These are phyloP conservation scores for Termitomyces sp. DNA, from an alignment of 1,284 basidiomycete species.

Conservation along the genomic window DNA sequence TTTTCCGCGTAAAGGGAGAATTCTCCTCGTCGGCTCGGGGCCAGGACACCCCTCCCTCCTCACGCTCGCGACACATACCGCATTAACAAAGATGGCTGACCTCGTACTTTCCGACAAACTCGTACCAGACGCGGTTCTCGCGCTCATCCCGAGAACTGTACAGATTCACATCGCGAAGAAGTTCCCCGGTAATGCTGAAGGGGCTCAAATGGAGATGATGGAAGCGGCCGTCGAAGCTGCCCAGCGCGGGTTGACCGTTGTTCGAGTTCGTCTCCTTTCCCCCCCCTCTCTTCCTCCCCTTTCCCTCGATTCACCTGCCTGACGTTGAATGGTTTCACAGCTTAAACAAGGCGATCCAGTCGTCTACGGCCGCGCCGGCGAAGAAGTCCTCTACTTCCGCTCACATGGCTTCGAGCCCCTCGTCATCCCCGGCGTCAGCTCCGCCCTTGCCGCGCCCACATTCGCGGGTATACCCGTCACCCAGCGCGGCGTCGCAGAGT, in stretches of 20 bases:
- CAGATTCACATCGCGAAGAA: slow-evolving; percentile 87
- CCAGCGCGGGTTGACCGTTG: slow-evolving; percentile 75
- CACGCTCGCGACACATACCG: slow-evolving; percentile 80
- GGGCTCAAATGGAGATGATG: slow-evolving; percentile 93
- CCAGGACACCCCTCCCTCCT: slow-evolving; percentile 92
- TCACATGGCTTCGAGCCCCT: slow-evolving; percentile 77
- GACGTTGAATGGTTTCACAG: slow-evolving; percentile 29
- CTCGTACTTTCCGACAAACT: slow-evolving; percentile 94
- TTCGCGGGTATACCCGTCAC: slow-evolving; percentile 92
- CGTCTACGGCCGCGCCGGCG: slow-evolving; percentile 90
- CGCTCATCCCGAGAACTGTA: slow-evolving; percentile 74
- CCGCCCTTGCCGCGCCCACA: slow-evolving; percentile 84
- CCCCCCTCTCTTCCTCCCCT: background rate
- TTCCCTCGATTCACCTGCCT: background rate
- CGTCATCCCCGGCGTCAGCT: slow-evolving; percentile 86
- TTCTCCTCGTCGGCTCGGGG: slow-evolving; percentile 89
- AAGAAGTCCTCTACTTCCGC: slow-evolving; percentile 92
- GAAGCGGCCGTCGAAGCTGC: slow-evolving; percentile 83
- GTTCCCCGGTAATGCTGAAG: slow-evolving; percentile 96
- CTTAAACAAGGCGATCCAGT: slow-evolving; percentile 97
- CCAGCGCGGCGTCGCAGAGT: slow-evolving; percentile 90
- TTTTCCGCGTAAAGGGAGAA: slow-evolving; percentile 51
- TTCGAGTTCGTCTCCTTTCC: slow-evolving; percentile 56
- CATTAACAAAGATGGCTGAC: slow-evolving; percentile 77
- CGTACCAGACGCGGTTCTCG: slow-evolving; percentile 87